Evolutionary conservation across 768 basidiomycete species (phyloP), one percentile per base, ranked within the genome.

Genomic region (Rhizopogon vinicolor): DNA sequence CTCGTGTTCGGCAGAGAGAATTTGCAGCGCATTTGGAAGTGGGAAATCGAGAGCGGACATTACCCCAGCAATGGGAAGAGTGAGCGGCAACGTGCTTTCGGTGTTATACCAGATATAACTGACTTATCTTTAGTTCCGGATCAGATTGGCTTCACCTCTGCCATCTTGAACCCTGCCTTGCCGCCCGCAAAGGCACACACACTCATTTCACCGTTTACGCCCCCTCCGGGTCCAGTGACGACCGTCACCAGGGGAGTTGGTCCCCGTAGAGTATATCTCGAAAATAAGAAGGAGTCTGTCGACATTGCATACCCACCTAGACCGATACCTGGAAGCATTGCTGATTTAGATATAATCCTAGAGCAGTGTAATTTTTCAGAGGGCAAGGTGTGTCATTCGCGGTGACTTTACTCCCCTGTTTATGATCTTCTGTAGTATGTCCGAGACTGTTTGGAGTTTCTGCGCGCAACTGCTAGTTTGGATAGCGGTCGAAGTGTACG

Each of bases 1-100:
- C 78, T 91, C 28, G 86, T 90, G 39, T 91, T 82, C 62, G 73
- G 75, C 41, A 77, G 84, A 28, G 76, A 85, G 41, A 88, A 94
- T 63, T 68, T 95, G 31, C 87, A 88, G 68, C 78, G 83, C 66
- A 88, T 98, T 66, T 97, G 94, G 93, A 80, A 83, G 58, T 97
- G 93, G 93, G 94, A 96, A 75, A 79, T 97, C 54, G 80, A 85
- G 41, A 89, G 89, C 60, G 94, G 93, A 6, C 93, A 95, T 72
- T 89, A 88, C 73, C 93, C 94, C 22, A 90, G 87, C 66, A 75
- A 73, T 46, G 76, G 81, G 50, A 77, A 78, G 49, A 82, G 91
- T 90, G 70, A 66, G 89, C 75, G 44, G 35, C 48, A 19, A 71
- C 45, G 37, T 52, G 52, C 44, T 39, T 40, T 57, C 51, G 45